Evolutionary conservation across 768 basidiomycete species (phyloP), one percentile per base, ranked within the genome.

Genomic region (Lactifluus hygrophoroides): DNA sequence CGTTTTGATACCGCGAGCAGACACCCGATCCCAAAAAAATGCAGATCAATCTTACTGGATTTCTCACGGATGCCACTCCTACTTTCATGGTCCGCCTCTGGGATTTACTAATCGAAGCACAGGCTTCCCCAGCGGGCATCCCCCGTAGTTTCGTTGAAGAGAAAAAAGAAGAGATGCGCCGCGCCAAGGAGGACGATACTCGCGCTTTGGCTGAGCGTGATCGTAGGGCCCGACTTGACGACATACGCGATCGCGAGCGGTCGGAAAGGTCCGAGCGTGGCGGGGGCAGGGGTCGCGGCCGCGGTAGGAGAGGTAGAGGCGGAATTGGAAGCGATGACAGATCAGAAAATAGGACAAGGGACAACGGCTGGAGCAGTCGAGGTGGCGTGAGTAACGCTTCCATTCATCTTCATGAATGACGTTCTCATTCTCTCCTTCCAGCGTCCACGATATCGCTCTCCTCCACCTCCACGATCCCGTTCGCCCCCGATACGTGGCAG

Each of bases 41-140:
- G 86, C 94, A 97, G 72, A 93, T 98, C 60, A 86, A 87, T 67
- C 73, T 99, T 25, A 90, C 88, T 2, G 95, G 95, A 8, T 99
- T 99, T 71, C 80, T 99, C 57, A 89, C 90, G 3, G 83, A 85
- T 63, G 83, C 90, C 57, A 96, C 96, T 0, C 76, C 89, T 0
- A 70, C 76, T 0, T 99, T 99, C 72, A 96, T 96, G 94, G 70
- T 75, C 5, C 78, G 84, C 0, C 79, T 99, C 0, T 99, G 96
- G 96, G 83, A 78, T 25, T 77, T 98, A 5, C 76, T 99, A n/a
- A 75, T 98, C 4, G 94, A 95, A 64, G 96, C 96, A 3, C 95
- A 98, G 71, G 79, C 79, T 32, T 89, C 90, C 30, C 80, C 87
- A 2, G 88, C 90, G 10, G 94, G 94, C 59, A 89, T 99, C 0